Base-by-base conservation (phyloP, 352 stramenopile genomes). In the Pythium scleroteichum region DNA sequence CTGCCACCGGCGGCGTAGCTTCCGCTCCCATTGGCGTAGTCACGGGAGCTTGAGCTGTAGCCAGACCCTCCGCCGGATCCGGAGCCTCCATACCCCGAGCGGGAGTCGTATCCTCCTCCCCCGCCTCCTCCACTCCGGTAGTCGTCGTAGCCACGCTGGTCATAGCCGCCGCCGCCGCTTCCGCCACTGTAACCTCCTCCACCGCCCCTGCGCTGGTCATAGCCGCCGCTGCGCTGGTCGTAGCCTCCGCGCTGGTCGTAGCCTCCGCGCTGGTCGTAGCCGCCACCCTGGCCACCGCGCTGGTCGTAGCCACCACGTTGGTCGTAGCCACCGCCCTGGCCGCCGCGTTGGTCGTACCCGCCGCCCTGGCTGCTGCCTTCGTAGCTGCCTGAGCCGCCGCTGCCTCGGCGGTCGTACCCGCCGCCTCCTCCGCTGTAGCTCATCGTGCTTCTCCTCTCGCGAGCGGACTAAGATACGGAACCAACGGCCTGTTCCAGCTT, bases 391-490 rank as follows among this genome's bases (percentile, higher is more conserved):
- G 33, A 58, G 10, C 53, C 55, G 19, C 62, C 60, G 61, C 58
- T 62, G 14, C 62, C 51, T 5, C 63, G 61, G 45, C 47, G 58
- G 24, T 75, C 70, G 47, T 81, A 76, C 5, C 70, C 62, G 17
- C 70, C 65, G 26, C 68, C 55, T 13, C 73, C 66, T 14, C 56
- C 55, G 40, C 59, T 60, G 56, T 84, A 85, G 42, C 78, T 88
- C 78, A 88, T 88, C n/a, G n/a, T n/a, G 51, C 4, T 33, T 35
- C 19, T 59, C 10, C 12, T 8, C 58, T 65, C 26, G 13, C 32
- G 33, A 49, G 5, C 22, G 22, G 38, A 57, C 27, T 55, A 56
- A 56, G 59, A 66, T 53, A 44, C 7, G 38, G 17, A 4, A 7
- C 38, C 42, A 44, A 58, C 29, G 46, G 33, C 51, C 29, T 39